These are phyloP conservation scores for Triticum urartu DNA, from an alignment of 176 grass and related monocot genomes.

Conservation along the genomic window DNA sequence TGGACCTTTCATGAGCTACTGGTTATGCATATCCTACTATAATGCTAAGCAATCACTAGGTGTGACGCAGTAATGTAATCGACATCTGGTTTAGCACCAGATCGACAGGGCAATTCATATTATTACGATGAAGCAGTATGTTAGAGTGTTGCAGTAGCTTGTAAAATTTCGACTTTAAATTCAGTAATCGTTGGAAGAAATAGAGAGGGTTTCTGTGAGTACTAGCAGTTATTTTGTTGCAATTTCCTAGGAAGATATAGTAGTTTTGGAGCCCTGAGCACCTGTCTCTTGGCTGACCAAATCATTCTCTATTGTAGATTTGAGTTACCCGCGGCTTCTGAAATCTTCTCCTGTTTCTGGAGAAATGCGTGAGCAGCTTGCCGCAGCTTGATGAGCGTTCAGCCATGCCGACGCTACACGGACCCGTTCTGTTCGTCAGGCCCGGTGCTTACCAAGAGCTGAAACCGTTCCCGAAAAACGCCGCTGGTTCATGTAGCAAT, in stretches of 20 bases:
- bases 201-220: not conserved
- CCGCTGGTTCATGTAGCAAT: not conserved
- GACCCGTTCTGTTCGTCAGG: conserved; percentile 18
- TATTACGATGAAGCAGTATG: not conserved
- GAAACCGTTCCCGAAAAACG: conserved; percentile 20
- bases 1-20: not conserved
- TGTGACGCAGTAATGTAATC: no score
- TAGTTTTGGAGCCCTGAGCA: not conserved
- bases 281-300: conserved; percentile 1
- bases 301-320: conserved; percentile 13
- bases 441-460: conserved; percentile 32
- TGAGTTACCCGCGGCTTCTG: not conserved
- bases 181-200: not conserved
- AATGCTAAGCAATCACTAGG: no score
- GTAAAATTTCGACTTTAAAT: not conserved
- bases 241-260: not conserved
- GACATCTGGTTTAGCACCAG: no score
- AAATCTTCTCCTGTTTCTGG: not conserved
- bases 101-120: no score
- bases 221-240: not conserved
- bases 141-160: not conserved
- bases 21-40: not conserved
- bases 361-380: conserved; percentile 28
- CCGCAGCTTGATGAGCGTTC: conserved; percentile 31
- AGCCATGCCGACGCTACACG: conserved; percentile 56